Evolutionary conservation across 169 alveolate genomes (phyloP).

Genomic region (Eimeria nieschulzi): DNA sequence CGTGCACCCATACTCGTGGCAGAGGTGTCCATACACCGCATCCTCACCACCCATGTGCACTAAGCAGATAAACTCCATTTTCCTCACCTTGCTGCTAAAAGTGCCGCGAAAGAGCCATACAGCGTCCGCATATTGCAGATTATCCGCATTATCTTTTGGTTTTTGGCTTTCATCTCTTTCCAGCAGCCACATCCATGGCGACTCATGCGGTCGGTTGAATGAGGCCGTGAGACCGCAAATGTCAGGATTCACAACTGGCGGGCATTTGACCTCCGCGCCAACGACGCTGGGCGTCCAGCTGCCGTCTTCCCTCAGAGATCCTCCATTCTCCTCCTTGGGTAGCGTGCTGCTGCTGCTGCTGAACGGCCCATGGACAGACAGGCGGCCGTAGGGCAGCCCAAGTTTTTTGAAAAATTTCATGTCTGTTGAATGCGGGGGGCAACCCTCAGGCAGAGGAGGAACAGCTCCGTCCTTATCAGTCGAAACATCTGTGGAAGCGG

Average conservation of each 20-base stretch:
- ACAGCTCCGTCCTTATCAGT: too few relatives aligned
- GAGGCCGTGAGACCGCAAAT: conserved; percentile 59
- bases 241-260: conserved; percentile 51
- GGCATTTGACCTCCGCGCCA: conserved; percentile 19
- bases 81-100: conserved; percentile 29
- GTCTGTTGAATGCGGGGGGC: conserved; percentile 9
- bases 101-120: conserved; percentile 60
- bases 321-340: neutral
- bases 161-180: conserved; percentile 16
- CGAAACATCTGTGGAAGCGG: too few relatives aligned
- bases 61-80: too few relatives aligned
- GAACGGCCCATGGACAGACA: conserved; percentile 6
- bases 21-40: neutral
- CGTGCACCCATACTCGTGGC: neutral
- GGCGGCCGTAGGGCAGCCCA: conserved; percentile 62
- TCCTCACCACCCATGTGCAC: neutral
- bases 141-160: neutral
- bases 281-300: conserved; percentile 32
- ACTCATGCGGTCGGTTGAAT: conserved; percentile 1
- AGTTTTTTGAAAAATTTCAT: conserved; percentile 1
- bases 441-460: conserved; percentile 30
- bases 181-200: conserved; percentile 53
- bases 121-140: conserved; percentile 38
- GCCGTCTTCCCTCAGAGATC: conserved; percentile 19
- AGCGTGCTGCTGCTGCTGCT: neutral